Conservation (phyloP, 106 monocot genomes). For the Hemerocallis citrina region DNA sequence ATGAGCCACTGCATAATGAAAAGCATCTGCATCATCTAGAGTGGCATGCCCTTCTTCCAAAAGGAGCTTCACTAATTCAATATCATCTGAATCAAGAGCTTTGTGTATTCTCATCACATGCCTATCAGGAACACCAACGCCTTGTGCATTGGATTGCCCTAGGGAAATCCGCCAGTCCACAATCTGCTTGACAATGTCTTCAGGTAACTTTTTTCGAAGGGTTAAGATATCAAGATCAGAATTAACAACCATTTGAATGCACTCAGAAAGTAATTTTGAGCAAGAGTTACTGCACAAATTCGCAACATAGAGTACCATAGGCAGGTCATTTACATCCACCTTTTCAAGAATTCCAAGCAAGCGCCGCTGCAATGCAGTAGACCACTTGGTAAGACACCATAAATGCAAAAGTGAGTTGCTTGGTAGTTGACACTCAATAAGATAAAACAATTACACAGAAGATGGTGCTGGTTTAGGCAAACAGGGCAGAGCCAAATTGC, state of each 20-base stretch:
- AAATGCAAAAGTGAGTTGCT: neutral
- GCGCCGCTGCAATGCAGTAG: conserved; percentile 35
- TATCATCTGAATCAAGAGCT: conserved; percentile 72
- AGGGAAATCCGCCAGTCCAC: conserved; percentile 3
- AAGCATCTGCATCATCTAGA: conserved; percentile 58
- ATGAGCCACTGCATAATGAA: conserved; percentile 69
- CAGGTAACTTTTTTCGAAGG: conserved; percentile 50
- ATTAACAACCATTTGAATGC: conserved; percentile 25
- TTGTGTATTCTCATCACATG: conserved; percentile 38
- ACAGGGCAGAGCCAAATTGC: too few relatives aligned
- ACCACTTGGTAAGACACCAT: neutral
- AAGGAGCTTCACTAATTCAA: conserved; percentile 63
- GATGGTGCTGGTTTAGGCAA: too few relatives aligned
- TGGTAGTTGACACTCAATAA: too few relatives aligned
- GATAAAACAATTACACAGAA: too few relatives aligned
- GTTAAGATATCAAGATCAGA: conserved; percentile 44
- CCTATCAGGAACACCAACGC: conserved; percentile 15
- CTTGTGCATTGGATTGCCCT: conserved; percentile 4
- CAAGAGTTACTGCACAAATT: conserved; percentile 28
- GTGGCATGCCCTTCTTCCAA: conserved; percentile 34
- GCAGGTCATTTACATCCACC: conserved; percentile 37
- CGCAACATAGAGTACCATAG: conserved; percentile 38
- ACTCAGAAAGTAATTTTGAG: conserved; percentile 19
- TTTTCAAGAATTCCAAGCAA: conserved; percentile 52
- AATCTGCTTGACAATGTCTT: conserved; percentile 34